Evolutionary conservation across 345 rosid species (phyloP).

Genomic region (Lepidium didymum): DNA sequence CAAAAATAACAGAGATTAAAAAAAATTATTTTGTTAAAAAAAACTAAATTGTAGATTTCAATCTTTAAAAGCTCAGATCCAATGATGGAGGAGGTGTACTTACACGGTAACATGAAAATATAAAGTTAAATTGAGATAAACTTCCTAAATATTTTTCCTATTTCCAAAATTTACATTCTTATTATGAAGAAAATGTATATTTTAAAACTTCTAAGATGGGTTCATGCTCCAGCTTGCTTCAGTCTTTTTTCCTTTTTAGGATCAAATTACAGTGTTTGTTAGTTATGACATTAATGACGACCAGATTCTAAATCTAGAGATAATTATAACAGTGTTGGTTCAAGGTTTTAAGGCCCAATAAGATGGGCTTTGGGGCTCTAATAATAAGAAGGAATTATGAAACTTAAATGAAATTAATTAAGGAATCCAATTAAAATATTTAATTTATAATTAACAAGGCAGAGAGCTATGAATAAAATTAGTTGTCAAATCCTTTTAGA

Average conservation of each 20-base stretch:
- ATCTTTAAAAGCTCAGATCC: neutral
- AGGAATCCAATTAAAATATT: neutral
- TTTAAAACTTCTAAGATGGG: neutral
- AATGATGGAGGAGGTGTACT: neutral
- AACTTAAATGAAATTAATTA: too few species aligned
- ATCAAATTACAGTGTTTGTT: neutral
- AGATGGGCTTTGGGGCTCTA: neutral
- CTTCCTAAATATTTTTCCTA: neutral
- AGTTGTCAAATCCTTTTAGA: neutral
- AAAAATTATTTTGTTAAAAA: too few species aligned
- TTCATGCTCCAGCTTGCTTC: neutral
- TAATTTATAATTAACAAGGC: neutral
- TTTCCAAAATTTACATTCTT: neutral
- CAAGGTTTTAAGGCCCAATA: neutral
- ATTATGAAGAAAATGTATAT: neutral
- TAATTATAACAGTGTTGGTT: neutral
- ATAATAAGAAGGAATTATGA: neutral
- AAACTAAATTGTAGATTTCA: too few species aligned
- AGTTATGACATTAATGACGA: neutral
- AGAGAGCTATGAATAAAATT: neutral
- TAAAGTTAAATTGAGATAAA: neutral
- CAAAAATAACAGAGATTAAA: neutral
- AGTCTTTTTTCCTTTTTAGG: neutral
- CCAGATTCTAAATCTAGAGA: neutral
- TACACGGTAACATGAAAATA: neutral